Evolutionary conservation across 169 alveolate genomes (phyloP).

Genomic region (Plasmodium reichenowi): DNA sequence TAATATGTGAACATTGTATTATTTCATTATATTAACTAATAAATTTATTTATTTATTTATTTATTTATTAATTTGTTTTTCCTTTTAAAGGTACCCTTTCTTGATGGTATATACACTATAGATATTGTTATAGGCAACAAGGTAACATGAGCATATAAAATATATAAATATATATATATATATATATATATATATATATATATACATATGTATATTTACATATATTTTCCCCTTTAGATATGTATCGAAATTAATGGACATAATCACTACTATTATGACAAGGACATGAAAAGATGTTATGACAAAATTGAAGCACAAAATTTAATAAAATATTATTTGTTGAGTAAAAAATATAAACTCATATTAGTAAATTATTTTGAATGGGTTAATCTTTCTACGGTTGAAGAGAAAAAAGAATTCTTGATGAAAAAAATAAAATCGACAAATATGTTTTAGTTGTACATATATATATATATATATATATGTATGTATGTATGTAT

Average conservation of each 20-base stretch:
- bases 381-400: conserved; percentile 34
- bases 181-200: neutral
- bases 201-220: neutral
- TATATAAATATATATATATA: neutral
- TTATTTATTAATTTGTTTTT: neutral
- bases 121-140: conserved; percentile 50
- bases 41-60: neutral
- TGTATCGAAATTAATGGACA: conserved; percentile 68
- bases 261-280: conserved; percentile 50
- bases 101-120: conserved; percentile 66
- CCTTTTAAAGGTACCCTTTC: conserved; percentile 61
- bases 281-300: conserved; percentile 43
- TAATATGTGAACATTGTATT: neutral
- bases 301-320: conserved; percentile 47
- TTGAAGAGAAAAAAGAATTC: conserved; percentile 31
- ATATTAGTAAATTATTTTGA: conserved; percentile 39
- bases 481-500: no score
- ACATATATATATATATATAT: no score
- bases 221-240: conserved; percentile 4
- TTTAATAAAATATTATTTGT: conserved; percentile 64
- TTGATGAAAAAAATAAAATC: conserved; percentile 25
- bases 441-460: neutral
- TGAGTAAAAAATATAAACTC: conserved; percentile 46
- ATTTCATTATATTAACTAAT: no score
- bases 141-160: conserved; percentile 4